phyloP scores from a whole-genome alignment of 2,329 filamentous ascomycete species.

The Diplodia sapinea region DNA sequence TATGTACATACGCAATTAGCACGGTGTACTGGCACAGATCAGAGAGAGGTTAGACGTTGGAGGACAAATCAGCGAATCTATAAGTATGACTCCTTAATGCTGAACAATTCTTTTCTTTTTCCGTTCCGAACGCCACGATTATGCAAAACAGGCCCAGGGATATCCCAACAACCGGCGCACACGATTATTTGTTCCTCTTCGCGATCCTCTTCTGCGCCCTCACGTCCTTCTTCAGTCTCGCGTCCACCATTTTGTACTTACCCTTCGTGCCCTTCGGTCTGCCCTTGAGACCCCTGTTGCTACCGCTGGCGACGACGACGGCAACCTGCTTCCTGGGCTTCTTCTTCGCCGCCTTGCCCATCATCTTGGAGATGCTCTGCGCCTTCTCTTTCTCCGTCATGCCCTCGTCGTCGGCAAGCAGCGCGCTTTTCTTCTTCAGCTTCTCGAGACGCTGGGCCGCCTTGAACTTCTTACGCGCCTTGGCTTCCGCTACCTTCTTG shows the following conservation, averaged over 20 bases:
- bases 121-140: not conserved
- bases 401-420: conserved; percentile 85
- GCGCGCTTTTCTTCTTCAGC: conserved; percentile 93
- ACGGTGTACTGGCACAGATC: not conserved
- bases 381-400: conserved; percentile 98
- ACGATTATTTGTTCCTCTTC: conserved; percentile 66
- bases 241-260: conserved; percentile 95
- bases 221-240: conserved; percentile 95
- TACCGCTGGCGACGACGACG: conserved; percentile 84
- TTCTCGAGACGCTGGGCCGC: conserved; percentile 90
- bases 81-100: not conserved
- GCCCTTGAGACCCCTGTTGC: conserved; percentile 84
- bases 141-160: conserved; percentile 11
- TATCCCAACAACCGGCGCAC: not conserved
- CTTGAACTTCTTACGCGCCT: conserved; percentile 96
- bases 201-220: conserved; percentile 80
- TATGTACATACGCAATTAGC: not conserved
- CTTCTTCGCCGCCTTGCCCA: conserved; percentile 82
- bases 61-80: not conserved
- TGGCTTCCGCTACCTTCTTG: conserved; percentile 98
- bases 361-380: conserved; percentile 77
- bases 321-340: conserved; percentile 83
- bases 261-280: conserved; percentile 92
- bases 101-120: conserved; percentile 14
- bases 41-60: not conserved